A percentile compares a stretch with the other conserved stretches of the same genome.
Conservation (phyloP, 768 basidiomycete species). For the Trametes maxima region DNA sequence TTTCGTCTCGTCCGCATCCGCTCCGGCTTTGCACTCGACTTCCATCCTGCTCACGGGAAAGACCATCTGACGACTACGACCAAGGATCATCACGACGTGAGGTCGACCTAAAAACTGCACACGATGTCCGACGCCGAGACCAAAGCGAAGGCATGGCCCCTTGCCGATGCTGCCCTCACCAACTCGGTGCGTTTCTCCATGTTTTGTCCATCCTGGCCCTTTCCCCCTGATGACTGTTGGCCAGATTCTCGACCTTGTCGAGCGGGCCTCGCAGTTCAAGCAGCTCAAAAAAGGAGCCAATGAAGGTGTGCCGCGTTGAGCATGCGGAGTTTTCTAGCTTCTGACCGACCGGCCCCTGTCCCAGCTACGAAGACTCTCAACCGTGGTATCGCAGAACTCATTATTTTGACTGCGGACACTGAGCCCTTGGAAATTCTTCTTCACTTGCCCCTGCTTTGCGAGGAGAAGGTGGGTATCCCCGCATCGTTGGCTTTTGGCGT, state of each 20-base stretch:
- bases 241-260: constrained; percentile 93
- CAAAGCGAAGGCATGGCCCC: constrained; percentile 85
- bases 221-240: background rate
- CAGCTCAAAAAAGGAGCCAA: constrained; percentile 99
- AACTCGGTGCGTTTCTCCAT: constrained; percentile 66
- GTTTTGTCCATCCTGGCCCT: constrained; percentile 1
- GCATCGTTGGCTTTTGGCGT: background rate
- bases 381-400: constrained; percentile 97
- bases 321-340: background rate
- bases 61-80: constrained; percentile 45
- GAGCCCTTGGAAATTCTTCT: constrained; percentile 97
- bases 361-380: constrained; percentile 97
- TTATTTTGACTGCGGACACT: constrained; percentile 94
- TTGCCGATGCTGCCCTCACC: constrained; percentile 83
- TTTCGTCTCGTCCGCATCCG: constrained; percentile 16
- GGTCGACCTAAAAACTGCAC: constrained; percentile 50
- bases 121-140: constrained; percentile 58
- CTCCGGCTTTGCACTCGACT: constrained; percentile 18
- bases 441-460: constrained; percentile 95
- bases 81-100: constrained; percentile 87
- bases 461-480: constrained; percentile 78
- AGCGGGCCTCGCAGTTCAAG: constrained; percentile 96
- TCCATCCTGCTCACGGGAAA: constrained; percentile 22
- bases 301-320: constrained; percentile 62
- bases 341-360: background rate